Percentiles rank a stretch among this genome's conserved stretches.
phyloP scores from a whole-genome alignment of 768 basidiomycete species.

The Calocybe gangraenosa region DNA sequence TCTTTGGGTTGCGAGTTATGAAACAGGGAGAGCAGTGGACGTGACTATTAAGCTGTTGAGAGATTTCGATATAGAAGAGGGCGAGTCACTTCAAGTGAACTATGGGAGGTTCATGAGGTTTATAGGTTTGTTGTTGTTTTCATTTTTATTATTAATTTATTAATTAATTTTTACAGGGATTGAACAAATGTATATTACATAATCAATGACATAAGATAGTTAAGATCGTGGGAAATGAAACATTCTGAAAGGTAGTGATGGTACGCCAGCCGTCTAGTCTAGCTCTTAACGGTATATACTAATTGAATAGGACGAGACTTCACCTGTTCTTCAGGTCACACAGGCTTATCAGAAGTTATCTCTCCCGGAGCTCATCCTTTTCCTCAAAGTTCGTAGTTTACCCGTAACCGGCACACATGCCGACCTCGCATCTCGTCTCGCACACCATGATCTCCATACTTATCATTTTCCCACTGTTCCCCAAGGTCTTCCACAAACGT shows the following conservation, averaged over 20 bases:
- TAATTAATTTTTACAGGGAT: no score
- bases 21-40: slow-evolving; percentile 28
- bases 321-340: slow-evolving; percentile 47
- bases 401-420: slow-evolving; percentile 55
- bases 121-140: slow-evolving; percentile 42
- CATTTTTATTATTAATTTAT: no score
- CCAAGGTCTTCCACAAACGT: slow-evolving; percentile 21
- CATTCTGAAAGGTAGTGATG: slow-evolving; percentile 24
- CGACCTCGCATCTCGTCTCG: slow-evolving; percentile 68
- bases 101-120: slow-evolving; percentile 53
- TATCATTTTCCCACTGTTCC: slow-evolving; percentile 53
- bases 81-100: slow-evolving; percentile 39
- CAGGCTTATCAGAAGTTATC: slow-evolving; percentile 67
- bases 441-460: slow-evolving; percentile 70
- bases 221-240: no score
- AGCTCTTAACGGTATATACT: background rate
- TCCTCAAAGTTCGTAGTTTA: slow-evolving; percentile 70
- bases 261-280: slow-evolving; percentile 26
- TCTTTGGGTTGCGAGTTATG: background rate
- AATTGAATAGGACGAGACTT: slow-evolving; percentile 26
- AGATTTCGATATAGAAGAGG: slow-evolving; percentile 46
- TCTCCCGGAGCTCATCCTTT: slow-evolving; percentile 66
- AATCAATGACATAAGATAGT: no score
- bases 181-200: no score
- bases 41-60: slow-evolving; percentile 36